A percentile compares a stretch with the other conserved stretches of the same genome.
These are phyloP conservation scores for Microsporum ferrugineum DNA, from an alignment of 2,329 filamentous ascomycete genomes.

Conservation along the genomic window DNA sequence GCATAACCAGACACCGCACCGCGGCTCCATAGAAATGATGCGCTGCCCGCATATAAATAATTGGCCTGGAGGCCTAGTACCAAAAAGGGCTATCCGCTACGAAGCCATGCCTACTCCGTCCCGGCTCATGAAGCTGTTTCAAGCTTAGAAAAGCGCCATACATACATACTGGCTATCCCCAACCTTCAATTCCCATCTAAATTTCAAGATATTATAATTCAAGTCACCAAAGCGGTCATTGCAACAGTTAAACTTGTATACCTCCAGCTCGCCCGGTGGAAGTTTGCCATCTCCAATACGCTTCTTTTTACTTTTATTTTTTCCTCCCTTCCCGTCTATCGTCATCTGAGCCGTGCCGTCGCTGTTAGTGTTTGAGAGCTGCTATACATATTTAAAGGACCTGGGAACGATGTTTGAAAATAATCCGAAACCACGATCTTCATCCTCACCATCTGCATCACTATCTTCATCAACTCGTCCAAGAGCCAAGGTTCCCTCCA, in stretches of 20 bases:
- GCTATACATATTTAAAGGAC: not conserved
- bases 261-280: not conserved
- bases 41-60: not conserved
- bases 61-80: not conserved
- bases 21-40: not conserved
- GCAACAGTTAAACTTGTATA: not conserved
- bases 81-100: not conserved
- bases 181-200: not conserved
- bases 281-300: not conserved
- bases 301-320: not conserved
- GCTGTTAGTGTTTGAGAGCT: not conserved
- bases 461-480: not conserved
- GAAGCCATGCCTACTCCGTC: not conserved
- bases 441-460: not conserved
- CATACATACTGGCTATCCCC: not conserved
- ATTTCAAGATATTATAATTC: not conserved
- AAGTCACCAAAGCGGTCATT: conserved; percentile 1
- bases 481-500: not conserved
- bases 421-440: not conserved
- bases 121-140: not conserved
- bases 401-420: not conserved
- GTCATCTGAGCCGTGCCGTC: not conserved
- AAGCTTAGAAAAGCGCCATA: not conserved
- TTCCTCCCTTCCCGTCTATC: not conserved
- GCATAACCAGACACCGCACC: not conserved